A percentile compares a stretch with the other conserved stretches of the same genome.
phyloP scores from a whole-genome alignment of 1,139 yeast genomes.

The Candida albicans region DNA sequence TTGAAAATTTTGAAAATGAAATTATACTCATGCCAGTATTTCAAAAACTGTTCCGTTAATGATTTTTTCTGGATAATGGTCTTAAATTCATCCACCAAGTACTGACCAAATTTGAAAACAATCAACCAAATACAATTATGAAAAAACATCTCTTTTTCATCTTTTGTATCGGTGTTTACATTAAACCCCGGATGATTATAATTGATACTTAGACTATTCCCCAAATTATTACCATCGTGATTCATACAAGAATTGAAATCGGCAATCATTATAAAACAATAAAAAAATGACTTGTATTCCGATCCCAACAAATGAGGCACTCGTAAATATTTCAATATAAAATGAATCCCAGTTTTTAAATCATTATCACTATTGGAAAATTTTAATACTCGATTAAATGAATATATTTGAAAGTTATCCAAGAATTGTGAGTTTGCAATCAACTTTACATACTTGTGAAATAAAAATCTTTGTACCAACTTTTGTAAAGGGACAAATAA shows the following conservation, averaged over 20 bases:
- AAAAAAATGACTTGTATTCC: constrained; percentile 20
- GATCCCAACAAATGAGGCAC: constrained; percentile 14
- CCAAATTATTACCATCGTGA: neutral
- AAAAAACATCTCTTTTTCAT: constrained; percentile 11
- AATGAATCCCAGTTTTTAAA: constrained; percentile 11
- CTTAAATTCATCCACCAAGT: constrained; percentile 17
- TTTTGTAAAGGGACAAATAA: constrained; percentile 5
- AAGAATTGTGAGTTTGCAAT: constrained; percentile 13
- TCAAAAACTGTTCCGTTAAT: constrained; percentile 12
- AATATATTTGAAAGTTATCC: constrained; percentile 7
- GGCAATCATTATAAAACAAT: constrained; percentile 25
- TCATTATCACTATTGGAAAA: constrained; percentile 10
- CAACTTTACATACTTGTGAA: constrained; percentile 6
- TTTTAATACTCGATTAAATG: constrained; percentile 14
- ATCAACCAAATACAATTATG: constrained; percentile 25
- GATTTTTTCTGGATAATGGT: constrained; percentile 1
- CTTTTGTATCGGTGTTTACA: constrained; percentile 18
- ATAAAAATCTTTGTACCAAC: constrained; percentile 5
- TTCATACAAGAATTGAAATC: constrained; percentile 23
- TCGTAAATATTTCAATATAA: constrained; percentile 14
- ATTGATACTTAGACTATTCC: neutral
- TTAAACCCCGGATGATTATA: constrained; percentile 29
- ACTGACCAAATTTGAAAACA: constrained; percentile 20
- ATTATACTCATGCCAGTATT: constrained; percentile 19
- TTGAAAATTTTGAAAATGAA: constrained; percentile 21